These are phyloP conservation scores for Carex arenaria DNA, from an alignment of 202 grass and related monocot genomes.

Conservation along the genomic window DNA sequence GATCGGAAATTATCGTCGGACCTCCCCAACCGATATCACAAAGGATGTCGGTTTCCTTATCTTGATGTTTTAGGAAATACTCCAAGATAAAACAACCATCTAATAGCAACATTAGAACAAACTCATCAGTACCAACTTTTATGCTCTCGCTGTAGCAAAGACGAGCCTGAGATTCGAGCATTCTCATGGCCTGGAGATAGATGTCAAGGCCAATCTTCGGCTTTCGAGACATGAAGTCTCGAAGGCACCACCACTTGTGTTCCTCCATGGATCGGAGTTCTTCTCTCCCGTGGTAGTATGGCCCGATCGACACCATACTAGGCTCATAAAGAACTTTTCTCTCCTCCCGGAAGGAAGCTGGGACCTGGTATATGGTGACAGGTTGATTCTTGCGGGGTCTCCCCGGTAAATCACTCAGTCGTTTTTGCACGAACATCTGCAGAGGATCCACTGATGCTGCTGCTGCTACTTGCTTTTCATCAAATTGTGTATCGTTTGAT, in stretches of 20 bases:
- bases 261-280: constrained; percentile 22
- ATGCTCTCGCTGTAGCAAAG: neutral
- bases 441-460: neutral
- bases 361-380: constrained; percentile 21
- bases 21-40: constrained; percentile 25
- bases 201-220: neutral
- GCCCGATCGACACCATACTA: constrained; percentile 26
- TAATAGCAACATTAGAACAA: constrained; percentile 20
- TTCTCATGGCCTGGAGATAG: neutral
- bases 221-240: constrained; percentile 19
- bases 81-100: constrained; percentile 23
- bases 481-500: neutral
- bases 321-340: constrained; percentile 20
- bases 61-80: constrained; percentile 1
- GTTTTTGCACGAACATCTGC: neutral
- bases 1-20: constrained; percentile 8
- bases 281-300: constrained; percentile 4
- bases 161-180: neutral
- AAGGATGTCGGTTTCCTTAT: constrained; percentile 15
- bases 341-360: constrained; percentile 4
- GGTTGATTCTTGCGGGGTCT: neutral
- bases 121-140: neutral
- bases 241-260: constrained; percentile 29
- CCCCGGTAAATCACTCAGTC: neutral
- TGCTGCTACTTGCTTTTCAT: neutral